Conservation (phyloP, 176 grass and related monocot genomes). For the Ensete glaucum region DNA sequence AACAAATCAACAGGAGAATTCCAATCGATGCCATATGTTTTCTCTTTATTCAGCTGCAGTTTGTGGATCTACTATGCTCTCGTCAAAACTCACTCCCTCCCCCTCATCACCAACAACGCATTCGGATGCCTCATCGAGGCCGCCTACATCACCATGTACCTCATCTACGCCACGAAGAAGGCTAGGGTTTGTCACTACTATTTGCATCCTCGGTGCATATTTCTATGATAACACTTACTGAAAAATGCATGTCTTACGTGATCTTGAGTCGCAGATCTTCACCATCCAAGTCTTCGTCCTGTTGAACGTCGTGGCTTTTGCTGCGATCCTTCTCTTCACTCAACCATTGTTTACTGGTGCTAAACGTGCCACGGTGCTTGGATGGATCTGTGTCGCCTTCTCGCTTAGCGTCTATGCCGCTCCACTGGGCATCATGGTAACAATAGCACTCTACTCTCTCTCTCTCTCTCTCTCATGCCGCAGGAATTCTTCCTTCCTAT, state of each 20-base stretch:
- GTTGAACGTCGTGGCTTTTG: constrained; percentile 49
- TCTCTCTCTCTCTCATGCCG: background rate
- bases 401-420: constrained; percentile 71
- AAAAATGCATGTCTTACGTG: background rate
- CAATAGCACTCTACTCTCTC: background rate
- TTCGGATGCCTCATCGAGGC: constrained; percentile 77
- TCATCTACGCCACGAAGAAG: constrained; percentile 51
- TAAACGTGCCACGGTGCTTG: constrained; percentile 33
- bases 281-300: constrained; percentile 49
- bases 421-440: constrained; percentile 64
- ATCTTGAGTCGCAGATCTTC: constrained; percentile 34
- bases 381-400: constrained; percentile 79
- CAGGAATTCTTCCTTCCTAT: background rate
- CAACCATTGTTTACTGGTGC: constrained; percentile 25
- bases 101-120: constrained; percentile 71
- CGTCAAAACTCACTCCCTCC: constrained; percentile 41
- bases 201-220: background rate
- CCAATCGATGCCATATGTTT: constrained; percentile 79
- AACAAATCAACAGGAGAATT: constrained; percentile 75
- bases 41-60: constrained; percentile 78
- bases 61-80: constrained; percentile 90
- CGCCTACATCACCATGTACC: constrained; percentile 56
- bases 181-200: constrained; percentile 18
- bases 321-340: constrained; percentile 55
- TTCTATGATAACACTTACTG: background rate